Evolutionary conservation across 257 asterid species (phyloP).

Genomic region (Solanum appendiculatum): DNA sequence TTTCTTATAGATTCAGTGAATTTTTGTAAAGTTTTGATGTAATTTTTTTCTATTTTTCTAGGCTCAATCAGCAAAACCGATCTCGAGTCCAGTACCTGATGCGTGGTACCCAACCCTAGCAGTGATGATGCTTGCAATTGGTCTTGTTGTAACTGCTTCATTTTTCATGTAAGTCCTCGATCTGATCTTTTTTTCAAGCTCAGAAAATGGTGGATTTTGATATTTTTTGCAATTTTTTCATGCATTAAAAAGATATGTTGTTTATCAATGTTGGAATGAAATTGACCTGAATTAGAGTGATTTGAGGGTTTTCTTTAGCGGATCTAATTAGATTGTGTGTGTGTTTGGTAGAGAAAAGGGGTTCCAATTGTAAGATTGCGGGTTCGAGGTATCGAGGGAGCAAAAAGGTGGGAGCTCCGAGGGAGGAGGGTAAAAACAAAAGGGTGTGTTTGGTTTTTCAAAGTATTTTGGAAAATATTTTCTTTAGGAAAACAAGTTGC

Average conservation of each 20-base stretch:
- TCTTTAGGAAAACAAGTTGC: background rate
- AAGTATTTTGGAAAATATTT: background rate
- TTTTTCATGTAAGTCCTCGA: slow-evolving; percentile 61
- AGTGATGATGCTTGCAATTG: slow-evolving; percentile 64
- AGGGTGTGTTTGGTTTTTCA: background rate
- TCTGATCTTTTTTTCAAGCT: background rate
- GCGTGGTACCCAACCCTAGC: slow-evolving; percentile 86
- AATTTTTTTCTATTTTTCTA: background rate
- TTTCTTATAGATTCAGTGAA: fast-evolving
- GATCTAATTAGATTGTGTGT: background rate
- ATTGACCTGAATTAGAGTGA: background rate
- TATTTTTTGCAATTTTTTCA: background rate
- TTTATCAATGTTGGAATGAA: background rate
- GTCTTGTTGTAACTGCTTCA: slow-evolving; percentile 76
- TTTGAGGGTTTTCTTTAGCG: background rate
- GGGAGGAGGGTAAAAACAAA: too few species aligned
- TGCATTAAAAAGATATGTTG: background rate
- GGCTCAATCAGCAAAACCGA: slow-evolving; percentile 74
- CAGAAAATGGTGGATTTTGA: background rate
- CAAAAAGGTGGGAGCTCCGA: too few species aligned
- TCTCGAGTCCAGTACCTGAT: slow-evolving; percentile 87
- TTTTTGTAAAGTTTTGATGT: background rate
- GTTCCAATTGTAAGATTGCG: background rate
- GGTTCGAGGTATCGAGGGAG: background rate
- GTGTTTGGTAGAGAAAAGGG: background rate